Base-by-base conservation (phyloP, 1,139 yeast species). In the Saccharomyces hybrid region DNA sequence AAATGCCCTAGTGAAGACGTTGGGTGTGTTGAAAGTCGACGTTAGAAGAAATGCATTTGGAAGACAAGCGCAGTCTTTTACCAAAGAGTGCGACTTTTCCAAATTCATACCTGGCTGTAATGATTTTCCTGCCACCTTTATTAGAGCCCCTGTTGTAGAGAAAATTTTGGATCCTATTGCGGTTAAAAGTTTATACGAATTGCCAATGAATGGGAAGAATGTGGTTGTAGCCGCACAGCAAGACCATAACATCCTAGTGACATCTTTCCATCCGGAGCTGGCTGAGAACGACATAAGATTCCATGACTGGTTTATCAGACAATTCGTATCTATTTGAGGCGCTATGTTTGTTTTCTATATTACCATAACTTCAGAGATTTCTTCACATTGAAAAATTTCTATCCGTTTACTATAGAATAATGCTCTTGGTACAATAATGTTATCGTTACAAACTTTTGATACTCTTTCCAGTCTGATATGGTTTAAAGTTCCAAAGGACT, bases 191-290 rank as follows among this genome's bases (percentile, higher is more conserved):
- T 69, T 82, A 49, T 75, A 76, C 54, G 67, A 70, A 11, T 67
- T 81, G 52, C 69, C 73, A 3, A 14, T 48, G 41, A 58, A 57
- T 26, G 60, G 78, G 0, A 48, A 53, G 11, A 60, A 57, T 5
- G 66, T 78, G 53, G 77, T 86, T 38, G 95, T 87, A 3, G 95
- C 93, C 0, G 91, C 86, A 2, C 75, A 80, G 63, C 91, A 87
- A 67, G 52, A 54, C 25, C 88, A 86, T 0, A 77, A 76, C 52
- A 74, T 80, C 42, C 69, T 87, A 52, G 95, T 91, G 1, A 87
- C 93, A 0, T 82, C 90, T 2, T 88, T 88, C 70, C 96, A 88
- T 67, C 96, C 95, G 0, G 96, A 88, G 67, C 74, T 88, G 46
- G 74, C 86, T 1, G 65, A 60, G 23, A 69, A 67, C 9, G 89